A percentile compares a stretch with the other conserved stretches of the same genome.
Conservation (phyloP, 179 eudicot genomes). For the Sideroxylon spinosum region DNA sequence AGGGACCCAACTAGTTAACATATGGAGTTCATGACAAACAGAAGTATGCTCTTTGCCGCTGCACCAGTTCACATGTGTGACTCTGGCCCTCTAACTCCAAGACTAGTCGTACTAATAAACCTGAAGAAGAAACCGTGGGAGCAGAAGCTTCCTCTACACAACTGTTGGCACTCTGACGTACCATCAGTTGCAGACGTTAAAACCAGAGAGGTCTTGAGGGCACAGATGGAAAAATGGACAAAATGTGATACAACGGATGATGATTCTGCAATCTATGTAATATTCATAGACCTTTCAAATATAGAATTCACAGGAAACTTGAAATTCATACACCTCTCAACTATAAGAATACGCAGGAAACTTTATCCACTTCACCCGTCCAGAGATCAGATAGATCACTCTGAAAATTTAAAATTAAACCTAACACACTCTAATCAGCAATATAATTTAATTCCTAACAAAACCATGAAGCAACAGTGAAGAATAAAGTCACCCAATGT, state of each 20-base stretch:
- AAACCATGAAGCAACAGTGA: background rate
- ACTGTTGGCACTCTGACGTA: slow-evolving; percentile 88
- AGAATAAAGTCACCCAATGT: background rate
- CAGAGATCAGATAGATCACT: too few relatives aligned
- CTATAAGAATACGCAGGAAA: slow-evolving; percentile 44
- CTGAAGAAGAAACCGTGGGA: slow-evolving; percentile 69
- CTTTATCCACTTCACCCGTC: background rate
- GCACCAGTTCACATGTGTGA: slow-evolving; percentile 29
- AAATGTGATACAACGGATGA: slow-evolving; percentile 65
- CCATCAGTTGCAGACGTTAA: slow-evolving; percentile 70
- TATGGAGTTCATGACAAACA: too few relatives aligned
- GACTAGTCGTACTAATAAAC: slow-evolving; percentile 51
- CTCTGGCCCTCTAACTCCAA: slow-evolving; percentile 53
- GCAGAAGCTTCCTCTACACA: slow-evolving; percentile 72
- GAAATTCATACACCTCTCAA: slow-evolving; percentile 14
- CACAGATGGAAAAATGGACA: slow-evolving; percentile 90
- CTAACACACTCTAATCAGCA: too few relatives aligned
- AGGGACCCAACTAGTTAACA: background rate
- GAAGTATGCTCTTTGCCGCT: background rate
- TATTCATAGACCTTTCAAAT: slow-evolving; percentile 50
- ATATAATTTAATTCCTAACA: too few relatives aligned
- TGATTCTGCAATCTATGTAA: slow-evolving; percentile 67
- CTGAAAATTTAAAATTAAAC: background rate
- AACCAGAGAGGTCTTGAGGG: slow-evolving; percentile 57
- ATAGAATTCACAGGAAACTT: too few relatives aligned